Evolutionary conservation across 139 green algal species (phyloP).

Genomic region (Closterium sp.): DNA sequence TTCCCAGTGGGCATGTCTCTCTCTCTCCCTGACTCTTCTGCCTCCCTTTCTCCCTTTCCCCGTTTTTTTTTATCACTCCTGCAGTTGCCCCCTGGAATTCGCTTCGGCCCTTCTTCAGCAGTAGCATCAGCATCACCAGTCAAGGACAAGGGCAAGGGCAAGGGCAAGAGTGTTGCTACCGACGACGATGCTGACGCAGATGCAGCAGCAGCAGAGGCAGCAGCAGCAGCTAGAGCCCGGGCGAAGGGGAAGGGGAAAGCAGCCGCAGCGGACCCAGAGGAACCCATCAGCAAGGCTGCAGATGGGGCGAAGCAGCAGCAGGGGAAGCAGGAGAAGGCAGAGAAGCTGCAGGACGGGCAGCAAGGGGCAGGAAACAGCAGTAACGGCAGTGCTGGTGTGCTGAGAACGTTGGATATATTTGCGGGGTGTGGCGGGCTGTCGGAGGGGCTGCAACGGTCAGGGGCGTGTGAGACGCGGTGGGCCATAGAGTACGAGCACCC

Average conservation of each 20-base stretch:
- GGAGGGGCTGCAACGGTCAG: slow-evolving; percentile 89
- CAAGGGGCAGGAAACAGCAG: not conserved
- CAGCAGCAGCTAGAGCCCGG: not conserved
- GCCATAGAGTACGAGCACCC: slow-evolving; percentile 92
- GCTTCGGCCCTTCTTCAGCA: not conserved
- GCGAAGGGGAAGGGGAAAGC: slow-evolving; percentile 50
- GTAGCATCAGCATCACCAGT: not conserved
- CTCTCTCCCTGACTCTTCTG: not conserved
- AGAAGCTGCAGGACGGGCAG: not conserved
- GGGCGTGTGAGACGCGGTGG: slow-evolving; percentile 69
- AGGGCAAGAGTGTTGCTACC: not conserved
- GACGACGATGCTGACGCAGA: slow-evolving; percentile 1
- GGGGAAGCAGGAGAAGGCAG: not conserved
- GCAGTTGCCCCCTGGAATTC: not conserved
- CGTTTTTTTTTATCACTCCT: not conserved
- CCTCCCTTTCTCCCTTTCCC: not conserved
- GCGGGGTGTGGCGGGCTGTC: slow-evolving; percentile 90
- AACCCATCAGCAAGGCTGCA: not conserved
- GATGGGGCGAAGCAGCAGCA: too few species aligned
- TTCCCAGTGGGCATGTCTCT: not conserved
- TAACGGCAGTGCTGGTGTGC: not conserved
- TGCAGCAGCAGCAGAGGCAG: not conserved
- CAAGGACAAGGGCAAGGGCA: slow-evolving; percentile 14
- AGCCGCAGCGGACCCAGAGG: slow-evolving; percentile 17
- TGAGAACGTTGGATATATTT: slow-evolving; percentile 94